Conservation (phyloP, 305 asterid genomes). For the Fraxinus albicans region DNA sequence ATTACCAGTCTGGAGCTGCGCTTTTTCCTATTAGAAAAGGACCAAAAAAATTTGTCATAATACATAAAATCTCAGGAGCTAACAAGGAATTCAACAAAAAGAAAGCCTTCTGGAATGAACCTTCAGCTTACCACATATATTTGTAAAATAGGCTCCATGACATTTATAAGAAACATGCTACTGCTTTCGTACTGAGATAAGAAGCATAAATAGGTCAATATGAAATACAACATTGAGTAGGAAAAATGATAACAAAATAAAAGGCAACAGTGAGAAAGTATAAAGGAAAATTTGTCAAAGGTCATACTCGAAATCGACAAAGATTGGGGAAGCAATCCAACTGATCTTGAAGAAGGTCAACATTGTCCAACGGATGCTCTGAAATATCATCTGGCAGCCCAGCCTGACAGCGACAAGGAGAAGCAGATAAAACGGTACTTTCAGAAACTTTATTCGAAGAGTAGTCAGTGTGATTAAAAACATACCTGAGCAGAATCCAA, state of each 20-base stretch:
- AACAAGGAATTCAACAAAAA: constrained; percentile 12
- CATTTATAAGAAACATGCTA: constrained; percentile 78
- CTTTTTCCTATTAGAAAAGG: constrained; percentile 59
- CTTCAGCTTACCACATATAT: constrained; percentile 66
- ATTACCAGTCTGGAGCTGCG: constrained; percentile 69
- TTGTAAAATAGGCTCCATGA: constrained; percentile 90
- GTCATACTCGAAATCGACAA: constrained; percentile 85
- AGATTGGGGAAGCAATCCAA: constrained; percentile 92
- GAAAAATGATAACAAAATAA: constrained; percentile 5
- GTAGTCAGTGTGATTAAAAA: background rate
- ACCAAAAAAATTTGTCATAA: background rate
- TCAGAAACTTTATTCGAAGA: constrained; percentile 3
- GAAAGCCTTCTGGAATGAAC: constrained; percentile 12
- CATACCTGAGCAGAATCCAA: constrained; percentile 90
- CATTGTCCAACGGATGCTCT: constrained; percentile 93
- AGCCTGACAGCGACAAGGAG: constrained; percentile 46
- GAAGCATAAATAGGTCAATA: constrained; percentile 20
- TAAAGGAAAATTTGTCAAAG: background rate
- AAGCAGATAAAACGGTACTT: constrained; percentile 12
- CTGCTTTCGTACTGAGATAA: constrained; percentile 87
- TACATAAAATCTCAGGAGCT: constrained; percentile 12
- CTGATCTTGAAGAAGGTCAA: constrained; percentile 98
- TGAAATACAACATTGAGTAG: constrained; percentile 12
- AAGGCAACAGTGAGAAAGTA: background rate
- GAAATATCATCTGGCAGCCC: constrained; percentile 75